phyloP scores from a whole-genome alignment of 2,329 filamentous ascomycete species.

The Fusarium sp. region DNA sequence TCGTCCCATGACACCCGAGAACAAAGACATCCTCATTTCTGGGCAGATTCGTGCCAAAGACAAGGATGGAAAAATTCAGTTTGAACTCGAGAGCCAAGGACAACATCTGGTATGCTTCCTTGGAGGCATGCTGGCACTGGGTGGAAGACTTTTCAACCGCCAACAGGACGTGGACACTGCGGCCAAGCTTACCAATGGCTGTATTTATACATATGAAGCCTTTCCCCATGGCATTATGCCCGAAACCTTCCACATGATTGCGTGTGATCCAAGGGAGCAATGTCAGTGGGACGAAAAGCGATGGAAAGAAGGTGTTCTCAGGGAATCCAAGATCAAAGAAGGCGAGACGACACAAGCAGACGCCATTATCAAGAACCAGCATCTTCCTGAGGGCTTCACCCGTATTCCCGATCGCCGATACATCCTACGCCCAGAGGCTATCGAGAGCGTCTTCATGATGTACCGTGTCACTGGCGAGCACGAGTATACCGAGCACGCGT shows the following conservation, averaged over 20 bases:
- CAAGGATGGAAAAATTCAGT: constrained; percentile 51
- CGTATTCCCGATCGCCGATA: constrained; percentile 66
- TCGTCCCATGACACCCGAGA: constrained; percentile 69
- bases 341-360: constrained; percentile 42
- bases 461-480: constrained; percentile 65
- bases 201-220: constrained; percentile 64
- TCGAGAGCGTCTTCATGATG: constrained; percentile 67
- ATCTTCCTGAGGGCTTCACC: constrained; percentile 71
- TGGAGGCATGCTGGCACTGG: constrained; percentile 65
- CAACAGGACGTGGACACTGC: constrained; percentile 60
- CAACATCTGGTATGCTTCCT: constrained; percentile 66
- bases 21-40: constrained; percentile 68
- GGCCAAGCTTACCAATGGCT: constrained; percentile 63
- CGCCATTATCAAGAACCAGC: constrained; percentile 47
- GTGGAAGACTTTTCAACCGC: constrained; percentile 59
- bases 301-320: constrained; percentile 54
- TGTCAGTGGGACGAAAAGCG: constrained; percentile 55
- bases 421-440: constrained; percentile 66
- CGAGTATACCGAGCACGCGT: constrained; percentile 63
- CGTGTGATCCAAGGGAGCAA: constrained; percentile 54
- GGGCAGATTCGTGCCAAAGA: constrained; percentile 53
- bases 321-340: constrained; percentile 43
- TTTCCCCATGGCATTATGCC: constrained; percentile 67
- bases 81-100: constrained; percentile 52
- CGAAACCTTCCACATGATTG: constrained; percentile 60